Conservation (phyloP, 202 grass and related monocot species). For the Elaeis oleifera region DNA sequence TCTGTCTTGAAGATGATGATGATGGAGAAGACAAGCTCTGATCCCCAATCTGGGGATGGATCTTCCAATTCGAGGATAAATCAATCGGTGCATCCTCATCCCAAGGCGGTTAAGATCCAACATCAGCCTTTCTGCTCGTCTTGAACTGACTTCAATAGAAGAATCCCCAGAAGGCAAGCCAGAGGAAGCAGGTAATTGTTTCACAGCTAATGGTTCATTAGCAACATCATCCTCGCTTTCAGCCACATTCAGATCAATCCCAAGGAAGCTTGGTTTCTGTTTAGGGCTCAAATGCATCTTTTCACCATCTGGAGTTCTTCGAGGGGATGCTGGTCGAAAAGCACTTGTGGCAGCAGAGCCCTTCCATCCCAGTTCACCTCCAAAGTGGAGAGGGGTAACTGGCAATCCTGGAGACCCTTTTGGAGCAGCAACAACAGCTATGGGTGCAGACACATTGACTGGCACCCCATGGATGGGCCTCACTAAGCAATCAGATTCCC, state of each 20-base stretch:
- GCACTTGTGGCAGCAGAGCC: slow-evolving; percentile 70
- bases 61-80: slow-evolving; percentile 11
- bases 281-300: slow-evolving; percentile 28
- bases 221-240: slow-evolving; percentile 29
- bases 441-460: slow-evolving; percentile 44
- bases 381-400: slow-evolving; percentile 42
- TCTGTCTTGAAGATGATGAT: slow-evolving; percentile 16
- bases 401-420: slow-evolving; percentile 49
- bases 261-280: slow-evolving; percentile 19
- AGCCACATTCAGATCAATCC: slow-evolving; percentile 69
- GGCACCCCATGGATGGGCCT: slow-evolving; percentile 9
- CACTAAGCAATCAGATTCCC: slow-evolving; percentile 26
- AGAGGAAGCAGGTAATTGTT: background rate
- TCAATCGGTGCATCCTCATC: too few relatives aligned
- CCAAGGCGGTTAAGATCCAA: slow-evolving; percentile 13
- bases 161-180: slow-evolving; percentile 16
- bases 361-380: slow-evolving; percentile 70
- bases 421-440: slow-evolving; percentile 45
- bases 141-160: slow-evolving; percentile 28
- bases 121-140: slow-evolving; percentile 21
- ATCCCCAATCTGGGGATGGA: slow-evolving; percentile 20
- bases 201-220: slow-evolving; percentile 39
- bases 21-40: slow-evolving; percentile 12
- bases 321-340: slow-evolving; percentile 47
- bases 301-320: slow-evolving; percentile 1